phyloP scores from a whole-genome alignment of 345 rosid genomes.

The Viola odorata region DNA sequence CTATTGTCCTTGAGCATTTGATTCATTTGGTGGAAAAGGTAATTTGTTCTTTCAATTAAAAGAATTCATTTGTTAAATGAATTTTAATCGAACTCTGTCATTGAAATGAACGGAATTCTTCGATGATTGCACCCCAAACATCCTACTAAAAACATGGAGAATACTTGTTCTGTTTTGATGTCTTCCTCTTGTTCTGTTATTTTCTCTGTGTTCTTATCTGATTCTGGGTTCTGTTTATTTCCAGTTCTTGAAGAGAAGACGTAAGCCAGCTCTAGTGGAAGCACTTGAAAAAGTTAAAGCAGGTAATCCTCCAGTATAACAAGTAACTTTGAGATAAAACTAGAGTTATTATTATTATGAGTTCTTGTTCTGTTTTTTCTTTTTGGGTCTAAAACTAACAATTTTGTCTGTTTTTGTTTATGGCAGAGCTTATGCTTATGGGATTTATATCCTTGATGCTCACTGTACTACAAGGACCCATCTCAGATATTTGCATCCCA shows the following conservation, averaged over 20 bases:
- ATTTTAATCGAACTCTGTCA: too few species aligned
- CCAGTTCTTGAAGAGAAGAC: conserved; percentile 76
- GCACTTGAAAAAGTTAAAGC: conserved; percentile 91
- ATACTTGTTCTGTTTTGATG: too few species aligned
- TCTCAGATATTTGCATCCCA: conserved; percentile 56
- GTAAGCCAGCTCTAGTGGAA: conserved; percentile 68
- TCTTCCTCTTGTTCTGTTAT: too few species aligned
- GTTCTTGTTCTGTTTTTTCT: conserved; percentile 1
- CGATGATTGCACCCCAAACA: too few species aligned
- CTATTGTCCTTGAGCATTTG: conserved; percentile 62
- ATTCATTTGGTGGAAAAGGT: conserved; percentile 61
- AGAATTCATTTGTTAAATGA: background rate
- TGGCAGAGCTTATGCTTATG: conserved; percentile 67
- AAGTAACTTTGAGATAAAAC: too few species aligned
- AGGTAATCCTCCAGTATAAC: too few species aligned
- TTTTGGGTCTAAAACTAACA: background rate
- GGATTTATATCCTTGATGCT: conserved; percentile 72
- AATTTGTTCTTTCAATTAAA: background rate
- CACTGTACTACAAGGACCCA: conserved; percentile 32
- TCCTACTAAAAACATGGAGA: too few species aligned
- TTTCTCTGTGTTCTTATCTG: background rate
- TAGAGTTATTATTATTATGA: background rate
- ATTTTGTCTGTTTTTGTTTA: background rate
- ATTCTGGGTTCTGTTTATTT: background rate
- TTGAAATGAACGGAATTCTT: too few species aligned